Evolutionary conservation across 169 alveolate species (phyloP).

Genomic region (Cryptosporidium ryanae): DNA sequence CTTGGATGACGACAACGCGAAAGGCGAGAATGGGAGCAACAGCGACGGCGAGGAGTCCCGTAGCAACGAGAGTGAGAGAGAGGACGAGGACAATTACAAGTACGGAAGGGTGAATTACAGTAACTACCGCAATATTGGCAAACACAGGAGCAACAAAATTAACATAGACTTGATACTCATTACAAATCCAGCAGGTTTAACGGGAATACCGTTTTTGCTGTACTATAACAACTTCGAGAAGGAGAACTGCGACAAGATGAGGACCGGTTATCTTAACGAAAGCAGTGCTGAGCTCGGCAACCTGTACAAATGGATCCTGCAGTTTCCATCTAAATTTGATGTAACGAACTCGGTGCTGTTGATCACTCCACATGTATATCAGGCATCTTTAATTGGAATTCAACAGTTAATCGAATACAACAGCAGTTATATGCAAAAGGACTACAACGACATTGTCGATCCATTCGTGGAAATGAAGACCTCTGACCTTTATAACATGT

Average conservation of each 20-base stretch:
- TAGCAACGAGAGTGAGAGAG: not conserved
- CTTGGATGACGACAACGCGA: no score
- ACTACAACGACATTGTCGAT: conserved; percentile 29
- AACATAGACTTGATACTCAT: conserved; percentile 43
- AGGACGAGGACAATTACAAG: not conserved
- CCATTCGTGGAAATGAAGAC: conserved; percentile 49
- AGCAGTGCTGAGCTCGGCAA: not conserved
- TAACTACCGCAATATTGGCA: not conserved
- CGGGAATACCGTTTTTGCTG: conserved; percentile 47
- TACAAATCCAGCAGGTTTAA: conserved; percentile 57
- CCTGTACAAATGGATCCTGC: conserved; percentile 18
- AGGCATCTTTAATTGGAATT: conserved; percentile 22
- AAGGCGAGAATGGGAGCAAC: no score
- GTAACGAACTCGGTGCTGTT: conserved; percentile 18
- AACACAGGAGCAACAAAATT: conserved; percentile 24
- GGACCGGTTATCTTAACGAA: not conserved
- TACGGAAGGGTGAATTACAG: not conserved
- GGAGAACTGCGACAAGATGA: conserved; percentile 1
- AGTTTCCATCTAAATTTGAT: conserved; percentile 12
- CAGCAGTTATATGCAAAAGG: not conserved
- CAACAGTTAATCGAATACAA: conserved; percentile 62
- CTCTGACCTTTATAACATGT: conserved; percentile 12
- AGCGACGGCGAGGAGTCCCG: not conserved
- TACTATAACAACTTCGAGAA: conserved; percentile 21
- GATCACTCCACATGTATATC: conserved; percentile 64